phyloP scores from a whole-genome alignment of 345 rosid species.

The Schrenkiella parvula region DNA sequence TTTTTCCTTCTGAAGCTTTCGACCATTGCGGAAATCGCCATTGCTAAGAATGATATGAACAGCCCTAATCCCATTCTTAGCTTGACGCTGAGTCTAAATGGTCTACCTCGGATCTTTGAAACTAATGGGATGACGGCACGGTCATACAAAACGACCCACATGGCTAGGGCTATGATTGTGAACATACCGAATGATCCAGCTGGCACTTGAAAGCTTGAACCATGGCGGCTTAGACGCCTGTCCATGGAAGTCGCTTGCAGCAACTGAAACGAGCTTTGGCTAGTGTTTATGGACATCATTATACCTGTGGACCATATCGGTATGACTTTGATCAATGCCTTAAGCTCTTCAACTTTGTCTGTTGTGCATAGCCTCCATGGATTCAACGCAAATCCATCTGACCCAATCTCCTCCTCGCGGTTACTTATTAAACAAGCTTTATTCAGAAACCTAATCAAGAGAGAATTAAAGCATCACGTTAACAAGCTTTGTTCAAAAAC shows the following conservation, averaged over 20 bases:
- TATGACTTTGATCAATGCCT: conserved; percentile 56
- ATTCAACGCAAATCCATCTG: conserved; percentile 57
- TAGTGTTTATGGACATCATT: conserved; percentile 52
- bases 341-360: conserved; percentile 80
- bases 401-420: conserved; percentile 44
- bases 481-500: too few relatives aligned
- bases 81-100: conserved; percentile 45
- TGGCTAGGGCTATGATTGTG: conserved; percentile 38
- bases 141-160: conserved; percentile 67
- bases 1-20: conserved; percentile 55
- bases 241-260: conserved; percentile 74
- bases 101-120: conserved; percentile 59
- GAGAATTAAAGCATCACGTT: not conserved
- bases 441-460: conserved; percentile 54
- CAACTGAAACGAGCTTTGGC: conserved; percentile 57
- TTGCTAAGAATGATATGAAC: conserved; percentile 47
- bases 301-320: conserved; percentile 82
- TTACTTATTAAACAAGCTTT: conserved; percentile 59
- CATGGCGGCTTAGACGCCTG: conserved; percentile 42
- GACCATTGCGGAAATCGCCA: conserved; percentile 58
- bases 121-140: conserved; percentile 62
- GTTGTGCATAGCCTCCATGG: conserved; percentile 77
- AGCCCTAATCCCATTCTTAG: conserved; percentile 75
- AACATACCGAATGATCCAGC: conserved; percentile 68
- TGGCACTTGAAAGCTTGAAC: conserved; percentile 59